Evolutionary conservation across 2,329 filamentous ascomycete genomes (phyloP), one percentile per base, ranked within the genome.

Genomic region (Ilyonectria mors-panacis): DNA sequence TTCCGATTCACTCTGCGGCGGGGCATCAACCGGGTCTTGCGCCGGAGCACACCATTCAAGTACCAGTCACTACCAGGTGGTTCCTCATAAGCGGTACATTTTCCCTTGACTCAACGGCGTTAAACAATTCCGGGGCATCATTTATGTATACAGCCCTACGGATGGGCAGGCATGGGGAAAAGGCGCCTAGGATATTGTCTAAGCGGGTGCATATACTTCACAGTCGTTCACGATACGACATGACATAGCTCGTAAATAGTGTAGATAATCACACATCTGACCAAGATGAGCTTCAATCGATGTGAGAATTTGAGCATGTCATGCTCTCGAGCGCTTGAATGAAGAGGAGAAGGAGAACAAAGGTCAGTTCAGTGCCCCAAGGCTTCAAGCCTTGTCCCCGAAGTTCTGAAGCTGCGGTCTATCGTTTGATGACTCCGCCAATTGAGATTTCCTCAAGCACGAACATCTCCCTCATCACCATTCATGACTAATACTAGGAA

Each of bases 1-100:
- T 70, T 68, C 54, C 59, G 67, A 9, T 71, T 30, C 30, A 65
- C 59, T 3, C 48, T 71, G 17, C 69, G 68, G 2, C 65, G 67
- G 8, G 65, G 69, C 33, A 58, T 71, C 42, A 71, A 71, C 19
- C 56, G 56, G 4, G 10, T 70, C n/a, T n/a, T 71, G 30, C 69
- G 69, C 26, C 45, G 63, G 23, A 33, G 57, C 33, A 21, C 61
- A 12, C 17, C 65, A 4, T 66, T 71, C 62, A 68, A 68, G 23
- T 71, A 71, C 39, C 67, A 68, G n/a, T 53, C 54, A 15, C 42
- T 70, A 13, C 68, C 70, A 15, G 63, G 60, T 48, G 21, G 56
- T 47, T 55, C 53, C 17, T 70, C 50, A 23, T 70, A 12, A 63
- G 3, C 17, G 4, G 7, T 10, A 2, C n/a, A 19, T 2, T 44